Conservation (phyloP, 1,284 basidiomycete genomes). For the Amylostereum areolatum region DNA sequence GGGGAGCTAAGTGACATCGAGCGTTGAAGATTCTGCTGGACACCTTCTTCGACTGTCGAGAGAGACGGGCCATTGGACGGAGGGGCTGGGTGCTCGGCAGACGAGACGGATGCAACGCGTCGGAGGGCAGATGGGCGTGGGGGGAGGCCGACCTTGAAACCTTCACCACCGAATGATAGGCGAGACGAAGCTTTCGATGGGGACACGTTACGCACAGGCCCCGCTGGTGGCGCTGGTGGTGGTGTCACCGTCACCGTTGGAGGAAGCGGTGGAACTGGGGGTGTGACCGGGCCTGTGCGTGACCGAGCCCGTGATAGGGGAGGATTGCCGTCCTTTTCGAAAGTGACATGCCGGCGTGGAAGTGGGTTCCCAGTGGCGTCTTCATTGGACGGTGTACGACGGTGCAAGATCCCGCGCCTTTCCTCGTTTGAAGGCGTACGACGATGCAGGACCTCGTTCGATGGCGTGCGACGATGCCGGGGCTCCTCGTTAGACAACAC, state of each 20-base stretch:
- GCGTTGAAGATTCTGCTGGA: neutral
- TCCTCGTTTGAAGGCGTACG: too few species aligned
- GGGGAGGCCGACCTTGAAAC: conserved; percentile 5
- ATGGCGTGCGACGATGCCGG: neutral
- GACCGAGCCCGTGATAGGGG: neutral
- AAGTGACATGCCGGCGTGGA: neutral
- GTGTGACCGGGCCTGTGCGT: neutral
- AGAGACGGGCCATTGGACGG: neutral
- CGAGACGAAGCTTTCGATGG: conserved; percentile 17
- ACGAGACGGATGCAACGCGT: neutral
- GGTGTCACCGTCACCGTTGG: conserved; percentile 1
- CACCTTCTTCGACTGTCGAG: neutral
- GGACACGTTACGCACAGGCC: conserved; percentile 18
- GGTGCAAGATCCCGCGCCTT: too few species aligned
- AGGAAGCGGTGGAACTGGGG: neutral
- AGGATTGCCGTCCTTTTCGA: neutral
- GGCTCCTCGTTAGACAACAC: neutral
- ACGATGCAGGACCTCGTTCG: too few species aligned
- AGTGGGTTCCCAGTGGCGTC: neutral
- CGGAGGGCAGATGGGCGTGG: neutral
- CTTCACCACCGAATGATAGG: conserved; percentile 11
- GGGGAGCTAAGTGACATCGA: neutral
- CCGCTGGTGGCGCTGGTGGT: conserved; percentile 5
- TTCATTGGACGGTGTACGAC: neutral
- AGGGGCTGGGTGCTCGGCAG: neutral